Evolutionary conservation across 495 filamentous ascomycete species (phyloP).

Genomic region (Aspergillus saccharolyticus): DNA sequence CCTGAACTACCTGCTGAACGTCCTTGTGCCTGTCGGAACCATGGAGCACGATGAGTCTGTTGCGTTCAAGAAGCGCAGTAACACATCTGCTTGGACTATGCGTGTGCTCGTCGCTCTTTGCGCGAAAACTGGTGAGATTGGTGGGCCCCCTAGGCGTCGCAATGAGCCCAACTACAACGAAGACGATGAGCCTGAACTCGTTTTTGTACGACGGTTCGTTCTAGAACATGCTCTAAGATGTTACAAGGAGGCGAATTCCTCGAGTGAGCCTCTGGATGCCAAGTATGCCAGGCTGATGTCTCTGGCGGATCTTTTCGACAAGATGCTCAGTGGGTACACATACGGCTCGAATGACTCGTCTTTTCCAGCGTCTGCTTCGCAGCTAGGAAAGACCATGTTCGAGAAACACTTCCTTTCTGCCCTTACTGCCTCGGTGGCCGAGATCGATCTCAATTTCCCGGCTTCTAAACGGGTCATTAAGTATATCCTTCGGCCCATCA

Average conservation of each 20-base stretch:
- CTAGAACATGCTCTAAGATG: slow-evolving; percentile 88
- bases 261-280: slow-evolving; percentile 72
- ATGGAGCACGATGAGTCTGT: slow-evolving; percentile 71
- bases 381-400: slow-evolving; percentile 91
- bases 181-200: slow-evolving; percentile 79
- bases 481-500: slow-evolving; percentile 86
- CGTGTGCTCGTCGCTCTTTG: slow-evolving; percentile 82
- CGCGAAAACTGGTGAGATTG: slow-evolving; percentile 72
- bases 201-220: slow-evolving; percentile 90
- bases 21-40: slow-evolving; percentile 73
- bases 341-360: slow-evolving; percentile 44
- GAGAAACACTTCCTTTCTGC: slow-evolving; percentile 91
- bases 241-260: slow-evolving; percentile 81
- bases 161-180: slow-evolving; percentile 49
- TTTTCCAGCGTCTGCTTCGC: slow-evolving; percentile 51
- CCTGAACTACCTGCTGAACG: slow-evolving; percentile 86
- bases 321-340: slow-evolving; percentile 79
- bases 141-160: slow-evolving; percentile 34
- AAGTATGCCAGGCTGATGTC: slow-evolving; percentile 83
- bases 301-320: slow-evolving; percentile 86
- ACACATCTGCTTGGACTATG: slow-evolving; percentile 79
- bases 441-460: slow-evolving; percentile 93
- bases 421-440: slow-evolving; percentile 86
- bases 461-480: slow-evolving; percentile 90
- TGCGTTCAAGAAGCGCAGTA: slow-evolving; percentile 71